Evolutionary conservation across 1,284 basidiomycete species (phyloP), one percentile per base, ranked within the genome.

Genomic region (Megacollybia platyphylla): DNA sequence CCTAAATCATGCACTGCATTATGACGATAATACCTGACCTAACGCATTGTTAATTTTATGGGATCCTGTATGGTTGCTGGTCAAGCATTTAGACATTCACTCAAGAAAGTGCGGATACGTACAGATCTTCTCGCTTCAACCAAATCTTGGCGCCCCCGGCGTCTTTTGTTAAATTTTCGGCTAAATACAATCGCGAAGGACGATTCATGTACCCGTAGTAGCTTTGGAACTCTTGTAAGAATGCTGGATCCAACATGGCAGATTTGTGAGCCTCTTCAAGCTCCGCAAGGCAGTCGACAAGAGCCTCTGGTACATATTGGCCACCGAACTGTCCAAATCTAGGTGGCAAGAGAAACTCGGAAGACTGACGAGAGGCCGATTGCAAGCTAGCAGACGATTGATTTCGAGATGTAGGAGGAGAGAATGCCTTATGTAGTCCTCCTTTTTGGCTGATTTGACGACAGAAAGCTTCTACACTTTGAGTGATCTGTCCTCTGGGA

Each of bases 21-120:
- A 13, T 35, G 27, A 52, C 62, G 48, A 49, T 65, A 28, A 45
- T 53, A 64, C 85, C 71, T 92, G 91, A 32, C 91, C 91, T 46
- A 96, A 79, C 11, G 90, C 91, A 56, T 96, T 96, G 63, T 94
- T 93, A 57, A 97, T 94, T 63, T 97, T 97, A 64, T 97, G 92
- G 10, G 91, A 96, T 24, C 92, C 92, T 0, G 93, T 97, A 58
- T 97, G 92, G 60, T 96, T 97, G 48, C 85, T 87, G 41, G 3
- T 40, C 24, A 17, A 8, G 36, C 36, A 40, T 39, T 46, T 17
- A 42, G 24, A 20, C 18, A 40, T 17, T 7, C 8, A 29, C 45
- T 32, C n/a, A 26, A 29, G 30, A 37, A 41, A 8, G 36, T 40
- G 46, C n/a, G 4, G 39, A 29, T n/a, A 28, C 85, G 53, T 54